Conservation (phyloP, 805 yeast genomes). For the Zygotorulaspora chibaensis region DNA sequence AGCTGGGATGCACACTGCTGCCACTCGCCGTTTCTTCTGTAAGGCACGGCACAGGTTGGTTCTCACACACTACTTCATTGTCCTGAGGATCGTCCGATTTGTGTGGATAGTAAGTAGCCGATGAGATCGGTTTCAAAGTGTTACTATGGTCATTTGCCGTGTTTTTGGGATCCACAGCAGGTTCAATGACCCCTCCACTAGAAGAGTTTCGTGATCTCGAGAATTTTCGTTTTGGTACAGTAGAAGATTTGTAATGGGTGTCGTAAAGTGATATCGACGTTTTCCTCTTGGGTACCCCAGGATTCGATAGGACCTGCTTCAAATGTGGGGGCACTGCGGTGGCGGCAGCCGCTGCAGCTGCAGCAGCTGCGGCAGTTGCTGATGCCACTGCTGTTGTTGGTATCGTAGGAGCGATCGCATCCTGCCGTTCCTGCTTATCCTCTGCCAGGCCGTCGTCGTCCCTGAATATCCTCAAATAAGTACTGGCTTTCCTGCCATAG, state of each 20-base stretch:
- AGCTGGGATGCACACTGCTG: conserved; percentile 1
- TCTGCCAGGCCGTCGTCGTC: conserved; percentile 25
- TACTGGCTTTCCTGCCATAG: conserved; percentile 36
- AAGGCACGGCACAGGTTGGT: conserved; percentile 3
- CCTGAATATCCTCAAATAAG: conserved; percentile 33
- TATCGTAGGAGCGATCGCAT: not conserved
- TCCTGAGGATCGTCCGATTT: conserved; percentile 35
- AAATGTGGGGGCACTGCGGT: conserved; percentile 1
- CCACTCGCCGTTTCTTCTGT: conserved; percentile 3
- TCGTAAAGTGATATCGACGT: conserved; percentile 13
- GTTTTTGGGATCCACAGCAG: not conserved
- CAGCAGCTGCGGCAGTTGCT: not conserved
- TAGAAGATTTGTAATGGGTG: conserved; percentile 13
- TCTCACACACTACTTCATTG: conserved; percentile 19
- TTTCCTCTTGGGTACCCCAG: conserved; percentile 2
- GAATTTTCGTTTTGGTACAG: conserved; percentile 10
- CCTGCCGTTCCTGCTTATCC: not conserved
- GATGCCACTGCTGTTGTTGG: not conserved
- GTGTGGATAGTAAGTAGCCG: conserved; percentile 71
- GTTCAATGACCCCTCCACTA: not conserved
- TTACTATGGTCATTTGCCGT: not conserved
- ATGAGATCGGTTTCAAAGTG: conserved; percentile 55
- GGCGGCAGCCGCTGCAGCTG: not conserved
- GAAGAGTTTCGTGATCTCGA: conserved; percentile 10
- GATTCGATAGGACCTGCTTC: not conserved